phyloP scores from a whole-genome alignment of 2,329 filamentous ascomycete species.

The Pleoardoris graminearum region DNA sequence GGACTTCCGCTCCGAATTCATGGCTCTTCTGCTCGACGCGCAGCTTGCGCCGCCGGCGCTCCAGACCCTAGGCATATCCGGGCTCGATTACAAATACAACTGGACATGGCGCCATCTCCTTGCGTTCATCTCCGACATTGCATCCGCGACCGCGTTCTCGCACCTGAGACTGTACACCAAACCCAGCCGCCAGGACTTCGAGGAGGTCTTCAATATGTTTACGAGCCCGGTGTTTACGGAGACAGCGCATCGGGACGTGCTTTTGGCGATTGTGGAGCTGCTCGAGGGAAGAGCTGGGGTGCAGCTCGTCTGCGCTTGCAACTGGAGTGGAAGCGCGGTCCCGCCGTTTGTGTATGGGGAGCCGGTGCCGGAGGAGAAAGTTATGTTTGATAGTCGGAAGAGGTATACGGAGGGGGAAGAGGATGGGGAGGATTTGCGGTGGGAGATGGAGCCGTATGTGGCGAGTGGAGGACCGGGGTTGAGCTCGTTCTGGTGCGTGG shows the following conservation, averaged over 20 bases:
- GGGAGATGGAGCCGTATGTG: neutral
- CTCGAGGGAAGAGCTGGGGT: neutral
- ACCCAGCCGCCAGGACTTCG: neutral
- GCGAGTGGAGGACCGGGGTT: neutral
- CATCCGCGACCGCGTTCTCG: neutral
- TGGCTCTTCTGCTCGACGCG: neutral
- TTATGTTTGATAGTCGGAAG: neutral
- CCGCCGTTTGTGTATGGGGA: constrained; percentile 4
- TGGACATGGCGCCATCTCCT: neutral
- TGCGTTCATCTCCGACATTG: neutral
- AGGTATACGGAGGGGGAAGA: neutral
- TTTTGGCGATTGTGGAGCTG: neutral
- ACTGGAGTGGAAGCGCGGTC: no score
- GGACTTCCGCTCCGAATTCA: neutral
- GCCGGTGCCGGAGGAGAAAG: neutral
- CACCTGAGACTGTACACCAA: neutral
- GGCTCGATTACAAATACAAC: neutral
- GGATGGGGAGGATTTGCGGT: neutral
- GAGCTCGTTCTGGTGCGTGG: neutral
- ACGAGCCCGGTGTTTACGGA: neutral
- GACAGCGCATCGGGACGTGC: neutral
- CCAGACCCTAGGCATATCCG: neutral
- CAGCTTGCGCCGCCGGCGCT: neutral
- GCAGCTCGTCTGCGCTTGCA: neutral
- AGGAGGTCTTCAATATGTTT: neutral